Conservation (phyloP, 2,329 filamentous ascomycete species). For the Neonectria coccinea region DNA sequence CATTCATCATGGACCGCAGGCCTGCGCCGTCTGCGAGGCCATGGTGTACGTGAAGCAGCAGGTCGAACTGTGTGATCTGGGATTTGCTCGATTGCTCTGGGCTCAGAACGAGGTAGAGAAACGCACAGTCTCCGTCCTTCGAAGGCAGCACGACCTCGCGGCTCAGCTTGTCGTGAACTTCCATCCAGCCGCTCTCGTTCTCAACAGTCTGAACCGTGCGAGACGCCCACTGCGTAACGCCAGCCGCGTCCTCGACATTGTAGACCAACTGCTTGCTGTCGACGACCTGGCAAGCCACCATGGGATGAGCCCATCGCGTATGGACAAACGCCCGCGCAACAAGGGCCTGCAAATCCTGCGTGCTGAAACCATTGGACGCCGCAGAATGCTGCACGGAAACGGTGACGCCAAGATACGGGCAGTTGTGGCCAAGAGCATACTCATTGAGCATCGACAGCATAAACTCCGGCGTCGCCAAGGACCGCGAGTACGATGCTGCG, state of each 20-base stretch:
- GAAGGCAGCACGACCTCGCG: constrained; percentile 16
- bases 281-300: constrained; percentile 16
- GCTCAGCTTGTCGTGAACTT: constrained; percentile 9
- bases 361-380: neutral
- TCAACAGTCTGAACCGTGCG: neutral
- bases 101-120: constrained; percentile 13
- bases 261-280: constrained; percentile 19
- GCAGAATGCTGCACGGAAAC: neutral
- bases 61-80: constrained; percentile 17
- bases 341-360: neutral
- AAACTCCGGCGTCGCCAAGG: constrained; percentile 23
- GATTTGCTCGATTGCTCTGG: constrained; percentile 4
- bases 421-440: constrained; percentile 19
- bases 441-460: constrained; percentile 26
- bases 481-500: constrained; percentile 7
- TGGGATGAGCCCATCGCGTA: constrained; percentile 13
- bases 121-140: constrained; percentile 14
- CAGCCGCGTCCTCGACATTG: constrained; percentile 1
- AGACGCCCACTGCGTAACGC: constrained; percentile 15
- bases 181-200: constrained; percentile 2
- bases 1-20: constrained; percentile 16
- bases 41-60: constrained; percentile 22
- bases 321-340: constrained; percentile 10
- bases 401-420: constrained; percentile 17
- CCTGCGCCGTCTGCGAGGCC: constrained; percentile 14